Conservation (phyloP, 2,329 filamentous ascomycete species). For the Epichloe sp. region DNA sequence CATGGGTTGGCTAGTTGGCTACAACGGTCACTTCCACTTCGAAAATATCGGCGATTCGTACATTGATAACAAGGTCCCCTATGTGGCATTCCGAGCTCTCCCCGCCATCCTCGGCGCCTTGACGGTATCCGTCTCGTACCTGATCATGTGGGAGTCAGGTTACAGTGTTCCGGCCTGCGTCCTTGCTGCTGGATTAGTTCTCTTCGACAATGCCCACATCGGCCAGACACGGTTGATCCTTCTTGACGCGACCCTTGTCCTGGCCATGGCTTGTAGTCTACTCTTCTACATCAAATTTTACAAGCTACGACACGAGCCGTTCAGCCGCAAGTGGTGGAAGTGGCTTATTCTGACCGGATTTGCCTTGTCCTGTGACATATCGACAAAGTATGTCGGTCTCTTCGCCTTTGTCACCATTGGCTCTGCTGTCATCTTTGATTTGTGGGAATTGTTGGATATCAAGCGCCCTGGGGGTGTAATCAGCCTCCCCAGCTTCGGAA, state of each 20-base stretch:
- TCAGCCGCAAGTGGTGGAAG: conserved; percentile 98
- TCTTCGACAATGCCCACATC: conserved; percentile 96
- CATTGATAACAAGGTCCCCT: conserved; percentile 91
- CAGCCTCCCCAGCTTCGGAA: conserved; percentile 63
- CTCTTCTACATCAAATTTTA: conserved; percentile 96
- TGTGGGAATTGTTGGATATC: conserved; percentile 89
- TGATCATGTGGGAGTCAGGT: conserved; percentile 99
- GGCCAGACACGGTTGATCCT: conserved; percentile 92
- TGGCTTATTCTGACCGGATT: conserved; percentile 95
- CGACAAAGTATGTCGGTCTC: conserved; percentile 91
- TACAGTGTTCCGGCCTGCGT: conserved; percentile 91
- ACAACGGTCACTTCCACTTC: conserved; percentile 93
- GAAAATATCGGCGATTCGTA: conserved; percentile 99
- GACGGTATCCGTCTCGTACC: conserved; percentile 84
- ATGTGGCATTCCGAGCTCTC: conserved; percentile 88
- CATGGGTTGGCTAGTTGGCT: conserved; percentile 94
- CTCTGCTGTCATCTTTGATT: conserved; percentile 81
- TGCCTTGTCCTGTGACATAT: conserved; percentile 91
- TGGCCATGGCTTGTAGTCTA: conserved; percentile 92
- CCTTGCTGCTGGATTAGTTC: conserved; percentile 69
- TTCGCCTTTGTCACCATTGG: conserved; percentile 98
- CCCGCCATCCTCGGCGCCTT: conserved; percentile 80
- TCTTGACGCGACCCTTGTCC: conserved; percentile 82
- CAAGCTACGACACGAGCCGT: conserved; percentile 80
- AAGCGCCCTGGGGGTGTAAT: conserved; percentile 78